These are phyloP conservation scores for Serendipita indica DNA, from an alignment of 768 basidiomycete genomes.

Conservation along the genomic window DNA sequence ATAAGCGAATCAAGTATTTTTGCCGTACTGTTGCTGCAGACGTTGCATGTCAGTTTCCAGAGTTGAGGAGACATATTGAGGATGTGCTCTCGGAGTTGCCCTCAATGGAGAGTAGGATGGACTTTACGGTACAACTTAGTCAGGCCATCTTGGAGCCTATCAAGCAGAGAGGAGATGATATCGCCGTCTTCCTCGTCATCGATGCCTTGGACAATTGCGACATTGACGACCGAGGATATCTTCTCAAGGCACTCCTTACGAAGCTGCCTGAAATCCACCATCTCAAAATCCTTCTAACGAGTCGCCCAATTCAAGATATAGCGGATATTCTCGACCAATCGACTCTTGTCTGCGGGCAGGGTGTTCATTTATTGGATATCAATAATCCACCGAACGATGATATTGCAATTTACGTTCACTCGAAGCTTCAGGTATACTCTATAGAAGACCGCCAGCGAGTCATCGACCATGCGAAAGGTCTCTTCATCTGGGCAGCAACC, in stretches of 20 bases:
- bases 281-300: not conserved
- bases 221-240: not conserved
- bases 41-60: not conserved
- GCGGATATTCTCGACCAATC: not conserved
- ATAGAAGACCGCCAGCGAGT: not conserved
- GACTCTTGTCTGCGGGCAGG: not conserved
- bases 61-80: not conserved
- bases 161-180: not conserved
- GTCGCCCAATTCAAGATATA: not conserved
- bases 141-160: not conserved
- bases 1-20: not conserved
- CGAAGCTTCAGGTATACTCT: not conserved
- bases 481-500: constrained; percentile 7
- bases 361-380: not conserved
- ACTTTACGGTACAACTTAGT: not conserved
- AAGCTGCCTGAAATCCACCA: not conserved
- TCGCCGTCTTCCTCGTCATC: not conserved
- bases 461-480: not conserved
- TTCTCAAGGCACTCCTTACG: not conserved
- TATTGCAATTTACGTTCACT: not conserved
- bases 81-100: not conserved
- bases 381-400: not conserved
- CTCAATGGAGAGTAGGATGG: not conserved
- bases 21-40: not conserved
- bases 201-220: constrained; percentile 4